These are phyloP conservation scores for Bondarzewia mesenterica DNA, from an alignment of 1,284 basidiomycete species.

Conservation along the genomic window DNA sequence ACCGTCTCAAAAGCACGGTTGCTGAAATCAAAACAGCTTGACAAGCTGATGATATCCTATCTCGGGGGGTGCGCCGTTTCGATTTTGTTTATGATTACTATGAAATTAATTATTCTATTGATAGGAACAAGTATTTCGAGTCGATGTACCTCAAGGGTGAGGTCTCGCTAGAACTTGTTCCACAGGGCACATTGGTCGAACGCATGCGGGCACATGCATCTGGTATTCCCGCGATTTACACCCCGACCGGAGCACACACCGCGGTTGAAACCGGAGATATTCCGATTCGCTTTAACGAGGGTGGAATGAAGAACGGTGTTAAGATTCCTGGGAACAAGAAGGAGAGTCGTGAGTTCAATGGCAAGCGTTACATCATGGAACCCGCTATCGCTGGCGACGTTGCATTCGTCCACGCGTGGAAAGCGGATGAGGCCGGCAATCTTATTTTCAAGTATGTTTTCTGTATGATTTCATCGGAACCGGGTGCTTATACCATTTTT, in stretches of 20 bases:
- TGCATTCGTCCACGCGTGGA: slow-evolving; percentile 90
- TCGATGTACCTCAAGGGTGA: slow-evolving; percentile 73
- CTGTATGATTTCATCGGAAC: not conserved
- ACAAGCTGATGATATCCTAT: slow-evolving; percentile 81
- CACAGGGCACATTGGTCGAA: slow-evolving; percentile 87
- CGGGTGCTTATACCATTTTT: not conserved
- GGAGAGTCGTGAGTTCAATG: slow-evolving; percentile 73
- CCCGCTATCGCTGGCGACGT: slow-evolving; percentile 81
- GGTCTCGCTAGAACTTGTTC: slow-evolving; percentile 79
- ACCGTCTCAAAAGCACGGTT: slow-evolving; percentile 50
- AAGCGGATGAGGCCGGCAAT: slow-evolving; percentile 86
- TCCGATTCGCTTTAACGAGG: slow-evolving; percentile 66
- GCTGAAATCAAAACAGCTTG: slow-evolving; percentile 67
- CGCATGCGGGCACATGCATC: slow-evolving; percentile 86
- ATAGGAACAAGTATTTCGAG: slow-evolving; percentile 71
- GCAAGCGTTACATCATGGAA: slow-evolving; percentile 82
- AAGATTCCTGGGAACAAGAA: slow-evolving; percentile 69
- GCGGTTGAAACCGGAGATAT: slow-evolving; percentile 75
- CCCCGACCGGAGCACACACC: slow-evolving; percentile 83
- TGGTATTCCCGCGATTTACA: slow-evolving; percentile 93
- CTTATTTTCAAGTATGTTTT: slow-evolving; percentile 65
- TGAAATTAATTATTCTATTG: not conserved
- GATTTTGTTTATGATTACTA: slow-evolving; percentile 3
- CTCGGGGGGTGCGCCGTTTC: slow-evolving; percentile 59
- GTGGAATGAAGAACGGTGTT: slow-evolving; percentile 55